Evolutionary conservation across 306 rosid species (phyloP).

Genomic region (Sindora glabra): DNA sequence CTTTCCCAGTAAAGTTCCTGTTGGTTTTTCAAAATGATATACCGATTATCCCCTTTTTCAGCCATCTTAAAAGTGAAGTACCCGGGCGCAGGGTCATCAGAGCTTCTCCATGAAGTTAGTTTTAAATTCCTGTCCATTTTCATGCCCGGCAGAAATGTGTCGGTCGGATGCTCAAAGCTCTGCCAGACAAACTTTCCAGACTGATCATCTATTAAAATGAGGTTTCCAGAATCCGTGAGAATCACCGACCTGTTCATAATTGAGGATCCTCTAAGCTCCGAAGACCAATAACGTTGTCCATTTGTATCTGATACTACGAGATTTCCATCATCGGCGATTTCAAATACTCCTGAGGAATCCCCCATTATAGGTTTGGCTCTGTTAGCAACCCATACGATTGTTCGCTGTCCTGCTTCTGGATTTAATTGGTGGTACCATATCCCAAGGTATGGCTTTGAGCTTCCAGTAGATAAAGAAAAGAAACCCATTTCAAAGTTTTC

Average conservation of each 20-base stretch:
- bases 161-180: constrained; percentile 33
- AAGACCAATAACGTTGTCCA: not conserved
- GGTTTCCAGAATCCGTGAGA: constrained; percentile 41
- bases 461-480: constrained; percentile 4
- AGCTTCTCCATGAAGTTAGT: constrained; percentile 24
- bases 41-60: not conserved
- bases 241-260: not conserved
- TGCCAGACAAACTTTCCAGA: constrained; percentile 19
- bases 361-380: not conserved
- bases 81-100: not conserved
- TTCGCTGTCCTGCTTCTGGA: not conserved
- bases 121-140: not conserved
- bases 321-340: constrained; percentile 22
- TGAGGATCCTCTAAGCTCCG: not conserved
- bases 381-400: constrained; percentile 48
- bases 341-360: constrained; percentile 8
- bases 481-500: constrained; percentile 27
- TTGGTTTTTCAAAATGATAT: not conserved
- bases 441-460: constrained; percentile 22
- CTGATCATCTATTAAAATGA: constrained; percentile 4
- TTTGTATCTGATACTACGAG: not conserved
- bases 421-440: constrained; percentile 11
- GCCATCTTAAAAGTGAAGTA: constrained; percentile 10
- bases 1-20: not conserved
- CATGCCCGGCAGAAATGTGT: constrained; percentile 51